Percentiles rank a stretch among this genome's conserved stretches.
These are phyloP conservation scores for Oryza punctata DNA, from an alignment of 176 grass and related monocot genomes.

Conservation along the genomic window DNA sequence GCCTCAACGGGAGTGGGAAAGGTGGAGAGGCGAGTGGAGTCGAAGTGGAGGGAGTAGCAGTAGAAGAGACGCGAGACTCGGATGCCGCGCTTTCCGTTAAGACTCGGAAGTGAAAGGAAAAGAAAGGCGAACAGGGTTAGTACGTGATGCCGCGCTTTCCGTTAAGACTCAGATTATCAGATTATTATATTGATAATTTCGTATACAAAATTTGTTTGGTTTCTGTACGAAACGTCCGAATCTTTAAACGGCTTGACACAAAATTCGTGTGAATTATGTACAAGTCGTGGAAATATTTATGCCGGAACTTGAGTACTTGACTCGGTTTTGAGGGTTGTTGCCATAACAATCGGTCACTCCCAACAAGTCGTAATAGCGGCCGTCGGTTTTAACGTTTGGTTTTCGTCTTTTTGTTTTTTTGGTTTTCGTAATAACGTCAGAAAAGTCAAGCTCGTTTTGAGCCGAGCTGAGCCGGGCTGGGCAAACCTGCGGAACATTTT, in stretches of 20 bases:
- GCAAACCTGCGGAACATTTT: background rate
- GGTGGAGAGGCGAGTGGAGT: background rate
- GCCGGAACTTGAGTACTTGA: background rate
- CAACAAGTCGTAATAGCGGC: background rate
- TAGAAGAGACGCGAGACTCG: constrained; percentile 15
- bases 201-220: background rate
- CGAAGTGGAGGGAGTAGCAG: background rate
- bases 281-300: background rate
- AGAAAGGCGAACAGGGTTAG: too few species aligned
- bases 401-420: too few species aligned
- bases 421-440: background rate
- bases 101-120: background rate
- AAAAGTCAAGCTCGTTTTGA: background rate
- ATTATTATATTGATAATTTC: background rate
- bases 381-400: background rate
- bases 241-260: background rate
- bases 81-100: background rate
- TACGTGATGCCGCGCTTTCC: background rate
- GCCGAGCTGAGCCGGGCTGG: background rate
- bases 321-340: background rate
- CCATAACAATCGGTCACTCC: background rate
- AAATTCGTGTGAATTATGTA: background rate
- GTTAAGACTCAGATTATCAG: background rate
- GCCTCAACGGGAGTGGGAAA: constrained; percentile 40
- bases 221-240: background rate